Conservation (phyloP, 192 early-diverging fungal genomes). For the Coemansia sp. region DNA sequence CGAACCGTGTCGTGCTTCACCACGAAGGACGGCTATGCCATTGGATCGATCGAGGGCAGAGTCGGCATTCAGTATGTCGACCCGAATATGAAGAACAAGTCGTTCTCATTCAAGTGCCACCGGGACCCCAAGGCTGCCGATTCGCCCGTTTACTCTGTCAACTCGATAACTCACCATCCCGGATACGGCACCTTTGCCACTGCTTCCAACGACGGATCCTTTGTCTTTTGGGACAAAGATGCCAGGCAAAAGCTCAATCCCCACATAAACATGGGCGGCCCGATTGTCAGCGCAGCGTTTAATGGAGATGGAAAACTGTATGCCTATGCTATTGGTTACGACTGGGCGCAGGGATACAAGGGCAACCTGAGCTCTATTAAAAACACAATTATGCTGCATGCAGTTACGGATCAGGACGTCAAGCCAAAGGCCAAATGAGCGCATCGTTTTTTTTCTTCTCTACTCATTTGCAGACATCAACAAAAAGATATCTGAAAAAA, state of each 20-base stretch:
- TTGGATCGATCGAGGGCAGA: conserved; percentile 93
- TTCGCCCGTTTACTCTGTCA: conserved; percentile 60
- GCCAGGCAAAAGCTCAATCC: conserved; percentile 80
- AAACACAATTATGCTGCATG: conserved; percentile 78
- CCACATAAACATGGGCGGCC: conserved; percentile 61
- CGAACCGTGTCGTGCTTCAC: conserved; percentile 78
- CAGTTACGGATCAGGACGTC: conserved; percentile 73
- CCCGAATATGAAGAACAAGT: conserved; percentile 59
- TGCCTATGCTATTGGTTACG: conserved; percentile 88
- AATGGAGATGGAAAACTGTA: conserved; percentile 81
- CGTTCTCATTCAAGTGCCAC: conserved; percentile 93
- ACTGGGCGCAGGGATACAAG: conserved; percentile 81
- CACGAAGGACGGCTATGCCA: conserved; percentile 74
- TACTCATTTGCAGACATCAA: not conserved
- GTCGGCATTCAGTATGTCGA: conserved; percentile 92
- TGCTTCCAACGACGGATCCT: conserved; percentile 79
- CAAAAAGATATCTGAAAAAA: too few relatives aligned
- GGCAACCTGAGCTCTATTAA: conserved; percentile 57
- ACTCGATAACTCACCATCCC: conserved; percentile 46
- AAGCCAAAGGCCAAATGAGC: conserved; percentile 64
- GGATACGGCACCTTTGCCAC: conserved; percentile 85
- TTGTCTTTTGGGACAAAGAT: conserved; percentile 95
- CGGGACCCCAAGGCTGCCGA: conserved; percentile 69
- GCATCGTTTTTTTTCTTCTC: conserved; percentile 9
- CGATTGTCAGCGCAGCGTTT: conserved; percentile 74